A percentile compares a stretch with the other conserved stretches of the same genome.
phyloP scores from a whole-genome alignment of 2,329 filamentous ascomycete genomes.

The Colletotrichum salicis region DNA sequence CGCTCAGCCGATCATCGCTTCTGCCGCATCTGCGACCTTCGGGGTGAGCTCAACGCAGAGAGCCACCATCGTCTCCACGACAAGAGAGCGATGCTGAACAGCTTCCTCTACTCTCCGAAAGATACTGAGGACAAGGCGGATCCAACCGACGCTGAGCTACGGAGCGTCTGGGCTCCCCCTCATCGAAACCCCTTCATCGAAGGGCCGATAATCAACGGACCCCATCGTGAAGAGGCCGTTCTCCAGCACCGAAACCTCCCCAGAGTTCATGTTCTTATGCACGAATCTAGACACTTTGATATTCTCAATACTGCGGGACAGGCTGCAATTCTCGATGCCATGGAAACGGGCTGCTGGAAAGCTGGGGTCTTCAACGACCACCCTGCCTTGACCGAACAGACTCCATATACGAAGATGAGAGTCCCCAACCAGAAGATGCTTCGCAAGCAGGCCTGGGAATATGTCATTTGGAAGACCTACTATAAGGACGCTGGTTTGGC shows the following conservation, averaged over 20 bases:
- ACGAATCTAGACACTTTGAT: not conserved
- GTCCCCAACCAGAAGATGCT: not conserved
- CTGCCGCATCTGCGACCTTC: conserved; percentile 12
- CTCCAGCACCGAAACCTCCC: not conserved
- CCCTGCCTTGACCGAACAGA: not conserved
- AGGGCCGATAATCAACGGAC: not conserved
- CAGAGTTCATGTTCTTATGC: not conserved
- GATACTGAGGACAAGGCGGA: not conserved
- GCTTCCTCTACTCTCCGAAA: not conserved
- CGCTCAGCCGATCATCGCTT: conserved; percentile 1
- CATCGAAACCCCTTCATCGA: conserved; percentile 8
- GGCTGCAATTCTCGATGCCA: conserved; percentile 10
- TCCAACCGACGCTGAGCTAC: not conserved
- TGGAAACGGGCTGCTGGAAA: not conserved
- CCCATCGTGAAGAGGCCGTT: not conserved
- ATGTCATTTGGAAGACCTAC: conserved; percentile 2
- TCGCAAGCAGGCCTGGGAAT: conserved; percentile 7
- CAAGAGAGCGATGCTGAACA: not conserved
- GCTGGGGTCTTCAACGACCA: not conserved
- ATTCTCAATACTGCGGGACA: not conserved
- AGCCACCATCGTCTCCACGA: conserved; percentile 4
- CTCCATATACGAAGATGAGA: not conserved
- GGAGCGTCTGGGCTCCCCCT: not conserved
- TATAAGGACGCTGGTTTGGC: not conserved
- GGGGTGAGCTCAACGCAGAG: not conserved